Conservation (phyloP, 2,329 filamentous ascomycete genomes). For the Paecilomyces fulvus region DNA sequence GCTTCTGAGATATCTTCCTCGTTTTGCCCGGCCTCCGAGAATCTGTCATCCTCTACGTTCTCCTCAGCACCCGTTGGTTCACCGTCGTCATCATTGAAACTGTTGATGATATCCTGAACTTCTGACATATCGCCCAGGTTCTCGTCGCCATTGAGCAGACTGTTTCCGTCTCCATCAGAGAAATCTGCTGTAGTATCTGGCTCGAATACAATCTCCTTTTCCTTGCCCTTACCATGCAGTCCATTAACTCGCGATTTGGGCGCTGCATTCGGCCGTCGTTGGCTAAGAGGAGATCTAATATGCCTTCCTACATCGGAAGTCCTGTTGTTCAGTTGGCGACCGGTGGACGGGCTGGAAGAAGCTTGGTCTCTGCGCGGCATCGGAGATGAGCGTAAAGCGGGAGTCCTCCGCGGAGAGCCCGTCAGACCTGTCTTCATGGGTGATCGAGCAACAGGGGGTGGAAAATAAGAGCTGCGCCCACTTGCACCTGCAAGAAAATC, state of each 20-base stretch:
- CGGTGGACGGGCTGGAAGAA: slow-evolving; percentile 33
- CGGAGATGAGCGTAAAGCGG: slow-evolving; percentile 34
- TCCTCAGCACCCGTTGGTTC: slow-evolving; percentile 8
- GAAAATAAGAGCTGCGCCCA: slow-evolving; percentile 27
- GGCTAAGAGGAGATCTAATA: slow-evolving; percentile 26
- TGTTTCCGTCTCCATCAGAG: slow-evolving; percentile 28
- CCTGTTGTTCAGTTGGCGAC: slow-evolving; percentile 14
- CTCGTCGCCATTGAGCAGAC: slow-evolving; percentile 22
- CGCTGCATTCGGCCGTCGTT: slow-evolving; percentile 26
- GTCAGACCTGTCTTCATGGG: slow-evolving; percentile 37
- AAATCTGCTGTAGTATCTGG: slow-evolving; percentile 18
- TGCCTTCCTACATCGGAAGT: slow-evolving; percentile 14
- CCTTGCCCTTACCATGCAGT: slow-evolving; percentile 14
- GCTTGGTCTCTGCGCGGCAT: slow-evolving; percentile 22
- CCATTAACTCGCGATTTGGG: slow-evolving; percentile 17
- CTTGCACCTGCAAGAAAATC: slow-evolving; percentile 31
- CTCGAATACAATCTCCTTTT: slow-evolving; percentile 11
- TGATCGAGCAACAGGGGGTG: slow-evolving; percentile 35
- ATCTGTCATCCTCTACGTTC: slow-evolving; percentile 2
- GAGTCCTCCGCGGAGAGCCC: slow-evolving; percentile 35
- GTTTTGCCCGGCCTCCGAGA: slow-evolving; percentile 2
- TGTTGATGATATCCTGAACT: slow-evolving; percentile 11
- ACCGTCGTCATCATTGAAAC: slow-evolving; percentile 12
- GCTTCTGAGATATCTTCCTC: slow-evolving; percentile 12
- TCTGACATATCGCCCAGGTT: slow-evolving; percentile 22